These are phyloP conservation scores for Colletotrichum sansevieriae DNA, from an alignment of 2,329 filamentous ascomycete species.

Conservation along the genomic window DNA sequence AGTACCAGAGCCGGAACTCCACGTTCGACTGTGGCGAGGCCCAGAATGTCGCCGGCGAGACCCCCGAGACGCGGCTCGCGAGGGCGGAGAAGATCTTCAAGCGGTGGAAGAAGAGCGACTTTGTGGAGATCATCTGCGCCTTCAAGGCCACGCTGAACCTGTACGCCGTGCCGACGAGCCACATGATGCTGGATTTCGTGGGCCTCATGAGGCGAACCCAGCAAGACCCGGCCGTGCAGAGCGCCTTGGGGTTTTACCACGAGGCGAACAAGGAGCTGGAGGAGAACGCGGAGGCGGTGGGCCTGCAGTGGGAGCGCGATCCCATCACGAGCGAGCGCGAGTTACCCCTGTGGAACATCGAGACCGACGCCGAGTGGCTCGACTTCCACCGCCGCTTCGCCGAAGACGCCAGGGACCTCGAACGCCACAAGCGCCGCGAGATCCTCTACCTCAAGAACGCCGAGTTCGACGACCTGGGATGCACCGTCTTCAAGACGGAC, in stretches of 20 bases:
- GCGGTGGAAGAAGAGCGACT: constrained; percentile 18
- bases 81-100: constrained; percentile 9
- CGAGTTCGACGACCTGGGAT: constrained; percentile 18
- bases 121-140: constrained; percentile 21
- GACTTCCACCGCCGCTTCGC: constrained; percentile 4
- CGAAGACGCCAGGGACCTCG: neutral
- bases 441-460: neutral
- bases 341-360: neutral
- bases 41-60: neutral
- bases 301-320: constrained; percentile 16
- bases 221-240: neutral
- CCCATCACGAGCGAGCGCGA: neutral
- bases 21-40: neutral
- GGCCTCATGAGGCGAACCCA: neutral
- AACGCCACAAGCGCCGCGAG: neutral
- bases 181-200: constrained; percentile 13
- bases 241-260: neutral
- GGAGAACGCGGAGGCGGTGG: neutral
- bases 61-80: constrained; percentile 2
- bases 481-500: constrained; percentile 19
- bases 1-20: neutral
- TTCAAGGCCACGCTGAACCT: constrained; percentile 32
- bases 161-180: constrained; percentile 13
- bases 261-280: neutral
- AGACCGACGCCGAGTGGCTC: constrained; percentile 2